Conservation (phyloP, 176 grass and related monocot genomes). For the Hyparrhenia diplandra region DNA sequence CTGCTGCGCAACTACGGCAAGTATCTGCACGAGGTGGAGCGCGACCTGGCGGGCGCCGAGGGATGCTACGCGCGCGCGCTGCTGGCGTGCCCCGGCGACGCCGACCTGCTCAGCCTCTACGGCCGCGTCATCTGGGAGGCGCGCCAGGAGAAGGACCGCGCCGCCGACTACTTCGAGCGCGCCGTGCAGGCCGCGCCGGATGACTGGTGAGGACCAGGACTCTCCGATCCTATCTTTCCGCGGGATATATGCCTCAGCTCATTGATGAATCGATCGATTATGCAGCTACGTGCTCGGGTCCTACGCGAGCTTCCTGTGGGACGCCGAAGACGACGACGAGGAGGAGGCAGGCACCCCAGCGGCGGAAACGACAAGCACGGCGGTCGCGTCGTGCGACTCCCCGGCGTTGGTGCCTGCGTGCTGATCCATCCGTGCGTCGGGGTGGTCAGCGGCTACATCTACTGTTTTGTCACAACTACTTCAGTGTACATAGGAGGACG, state of each 20-base stretch:
- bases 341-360: background rate
- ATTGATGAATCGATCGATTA: background rate
- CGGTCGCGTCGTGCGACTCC: background rate
- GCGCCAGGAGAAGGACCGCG: constrained; percentile 50
- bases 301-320: constrained; percentile 82
- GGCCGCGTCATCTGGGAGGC: constrained; percentile 75
- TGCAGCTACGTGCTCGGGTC: constrained; percentile 75
- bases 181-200: constrained; percentile 70
- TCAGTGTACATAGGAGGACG: background rate
- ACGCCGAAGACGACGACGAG: constrained; percentile 49
- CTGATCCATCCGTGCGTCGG: background rate
- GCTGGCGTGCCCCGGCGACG: constrained; percentile 56
- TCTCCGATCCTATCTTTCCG: too few relatives aligned
- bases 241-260: too few relatives aligned
- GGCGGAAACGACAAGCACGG: background rate
- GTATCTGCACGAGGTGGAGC: constrained; percentile 83
- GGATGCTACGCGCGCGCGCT: constrained; percentile 72
- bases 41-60: constrained; percentile 65
- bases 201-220: constrained; percentile 67
- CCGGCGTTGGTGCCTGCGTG: constrained; percentile 53
- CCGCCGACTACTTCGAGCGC: constrained; percentile 61
- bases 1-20: constrained; percentile 79
- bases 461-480: too few relatives aligned
- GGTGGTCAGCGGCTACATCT: background rate
- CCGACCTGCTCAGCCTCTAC: constrained; percentile 79